These are phyloP conservation scores for Sphagnurus paluster DNA, from an alignment of 1,284 basidiomycete species.

Conservation along the genomic window DNA sequence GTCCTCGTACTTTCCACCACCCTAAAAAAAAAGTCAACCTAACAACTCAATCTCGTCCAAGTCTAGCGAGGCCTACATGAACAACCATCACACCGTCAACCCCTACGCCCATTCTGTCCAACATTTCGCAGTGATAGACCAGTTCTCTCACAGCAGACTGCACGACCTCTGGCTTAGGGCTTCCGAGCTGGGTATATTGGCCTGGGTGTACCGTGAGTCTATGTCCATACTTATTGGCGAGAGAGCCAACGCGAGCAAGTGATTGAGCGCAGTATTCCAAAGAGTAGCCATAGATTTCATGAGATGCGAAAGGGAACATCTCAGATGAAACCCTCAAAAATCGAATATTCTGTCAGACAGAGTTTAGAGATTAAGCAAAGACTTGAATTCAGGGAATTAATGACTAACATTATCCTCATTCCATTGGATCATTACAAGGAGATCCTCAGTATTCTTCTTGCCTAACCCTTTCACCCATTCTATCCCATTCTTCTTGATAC, in stretches of 20 bases:
- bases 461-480: slow-evolving; percentile 82
- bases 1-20: slow-evolving; percentile 81
- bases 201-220: slow-evolving; percentile 88
- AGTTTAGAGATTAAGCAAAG: slow-evolving; percentile 1
- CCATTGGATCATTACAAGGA: slow-evolving; percentile 79
- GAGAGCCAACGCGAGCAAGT: slow-evolving; percentile 59
- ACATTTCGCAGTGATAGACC: slow-evolving; percentile 83
- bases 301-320: slow-evolving; percentile 91
- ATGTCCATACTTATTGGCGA: slow-evolving; percentile 79
- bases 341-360: slow-evolving; percentile 52
- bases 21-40: slow-evolving; percentile 32
- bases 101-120: slow-evolving; percentile 81
- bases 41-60: not conserved
- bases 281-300: slow-evolving; percentile 77
- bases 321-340: slow-evolving; percentile 87
- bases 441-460: slow-evolving; percentile 71
- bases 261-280: slow-evolving; percentile 65
- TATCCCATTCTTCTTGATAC: slow-evolving; percentile 80
- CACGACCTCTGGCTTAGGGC: slow-evolving; percentile 73
- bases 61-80: slow-evolving; percentile 47
- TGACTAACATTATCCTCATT: slow-evolving; percentile 70
- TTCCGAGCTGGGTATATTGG: slow-evolving; percentile 84
- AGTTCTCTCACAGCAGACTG: slow-evolving; percentile 78
- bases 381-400: not conserved
- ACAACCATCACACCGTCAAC: slow-evolving; percentile 80